Conservation (phyloP, 345 rosid species). For the Arabis alpina region DNA sequence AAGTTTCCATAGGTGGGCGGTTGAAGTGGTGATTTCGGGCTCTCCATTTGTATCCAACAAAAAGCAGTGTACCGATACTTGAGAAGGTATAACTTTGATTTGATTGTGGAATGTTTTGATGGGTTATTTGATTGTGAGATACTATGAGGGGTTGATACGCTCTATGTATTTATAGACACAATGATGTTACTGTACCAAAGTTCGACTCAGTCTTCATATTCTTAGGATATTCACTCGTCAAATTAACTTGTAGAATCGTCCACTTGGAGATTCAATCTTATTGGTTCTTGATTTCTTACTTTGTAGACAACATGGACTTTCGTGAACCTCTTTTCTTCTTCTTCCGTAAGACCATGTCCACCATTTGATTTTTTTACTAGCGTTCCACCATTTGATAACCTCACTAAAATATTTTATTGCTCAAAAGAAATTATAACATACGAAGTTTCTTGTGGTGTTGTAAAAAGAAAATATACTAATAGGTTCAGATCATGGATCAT, state of each 20-base stretch:
- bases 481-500: background rate
- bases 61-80: slow-evolving; percentile 7
- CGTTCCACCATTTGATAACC: background rate
- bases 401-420: background rate
- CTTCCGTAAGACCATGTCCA: slow-evolving; percentile 25
- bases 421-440: background rate
- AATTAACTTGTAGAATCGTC: background rate
- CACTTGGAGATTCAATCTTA: slow-evolving; percentile 5
- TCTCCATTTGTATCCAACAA: slow-evolving; percentile 35
- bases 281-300: slow-evolving; percentile 11
- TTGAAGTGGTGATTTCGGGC: slow-evolving; percentile 57
- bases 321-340: slow-evolving; percentile 21
- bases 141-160: background rate
- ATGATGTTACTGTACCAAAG: too few relatives aligned
- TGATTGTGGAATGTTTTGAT: too few relatives aligned
- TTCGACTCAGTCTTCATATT: slow-evolving; percentile 10
- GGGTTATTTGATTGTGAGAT: background rate
- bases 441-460: background rate
- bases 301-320: slow-evolving; percentile 8
- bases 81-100: background rate
- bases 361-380: too few relatives aligned
- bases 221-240: slow-evolving; percentile 5
- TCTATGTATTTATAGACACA: too few relatives aligned
- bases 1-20: slow-evolving; percentile 59
- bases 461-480: background rate